Percentiles rank a stretch among this genome's conserved stretches.
Evolutionary conservation across 2,329 filamentous ascomycete genomes (phyloP).

Genomic region (Talaromyces sp.): DNA sequence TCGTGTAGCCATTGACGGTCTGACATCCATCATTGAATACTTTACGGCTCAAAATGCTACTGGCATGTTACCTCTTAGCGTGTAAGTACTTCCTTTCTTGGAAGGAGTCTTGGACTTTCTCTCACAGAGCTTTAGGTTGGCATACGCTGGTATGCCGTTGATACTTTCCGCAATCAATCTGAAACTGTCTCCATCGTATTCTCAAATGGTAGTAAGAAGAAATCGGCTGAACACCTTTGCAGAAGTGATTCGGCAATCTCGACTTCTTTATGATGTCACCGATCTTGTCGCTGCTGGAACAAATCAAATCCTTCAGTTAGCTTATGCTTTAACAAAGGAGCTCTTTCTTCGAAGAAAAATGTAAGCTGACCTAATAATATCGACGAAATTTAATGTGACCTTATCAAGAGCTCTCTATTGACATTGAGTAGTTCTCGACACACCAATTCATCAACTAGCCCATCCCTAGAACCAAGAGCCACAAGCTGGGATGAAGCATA

Average conservation of each 20-base stretch:
- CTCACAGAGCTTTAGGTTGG: slow-evolving; percentile 15
- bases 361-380: neutral
- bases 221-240: slow-evolving; percentile 17
- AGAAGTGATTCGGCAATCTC: slow-evolving; percentile 20
- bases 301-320: slow-evolving; percentile 22
- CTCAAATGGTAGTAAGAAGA: slow-evolving; percentile 15
- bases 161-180: slow-evolving; percentile 24
- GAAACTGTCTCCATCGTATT: slow-evolving; percentile 18
- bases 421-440: neutral
- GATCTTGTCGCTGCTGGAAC: slow-evolving; percentile 21
- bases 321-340: slow-evolving; percentile 20
- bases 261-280: slow-evolving; percentile 22
- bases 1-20: slow-evolving; percentile 40
- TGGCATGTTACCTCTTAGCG: slow-evolving; percentile 46
- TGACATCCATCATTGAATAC: slow-evolving; percentile 45
- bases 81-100: slow-evolving; percentile 28
- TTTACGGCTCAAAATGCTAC: slow-evolving; percentile 43
- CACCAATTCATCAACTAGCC: neutral
- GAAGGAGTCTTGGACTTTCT: neutral
- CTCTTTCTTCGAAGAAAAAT: slow-evolving; percentile 16
- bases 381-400: neutral
- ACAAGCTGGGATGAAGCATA: slow-evolving; percentile 22
- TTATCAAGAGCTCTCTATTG: neutral
- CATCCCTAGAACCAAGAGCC: slow-evolving; percentile 4
- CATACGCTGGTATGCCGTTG: slow-evolving; percentile 22